Base-by-base conservation (phyloP, 495 filamentous ascomycete species). In the Talaromyces adpressus region DNA sequence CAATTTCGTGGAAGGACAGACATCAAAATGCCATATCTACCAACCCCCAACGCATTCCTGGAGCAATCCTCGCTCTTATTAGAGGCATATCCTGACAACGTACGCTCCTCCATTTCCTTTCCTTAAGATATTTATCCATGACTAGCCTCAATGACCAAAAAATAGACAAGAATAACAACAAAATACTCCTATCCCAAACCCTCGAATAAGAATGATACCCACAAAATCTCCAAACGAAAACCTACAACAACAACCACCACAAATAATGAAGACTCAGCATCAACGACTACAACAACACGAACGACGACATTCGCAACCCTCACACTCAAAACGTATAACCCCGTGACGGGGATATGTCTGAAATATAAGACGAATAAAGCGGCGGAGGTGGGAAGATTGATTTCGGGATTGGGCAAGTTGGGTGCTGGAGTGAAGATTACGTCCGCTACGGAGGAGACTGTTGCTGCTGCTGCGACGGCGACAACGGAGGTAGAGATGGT, bases 311-410 rank as follows among this genome's bases (percentile, higher is more conserved):
- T 86, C 66, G 91, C 89, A 64, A 82, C 80, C 25, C 85, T 98
- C 29, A 88, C 83, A 0, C 80, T 98, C 30, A 98, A 96, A 78
- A 96, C 93, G 16, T 98, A 85, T 80, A 92, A 97, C 74, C 91
- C 94, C 0, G 74, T 74, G 29, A 87, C 88, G 12, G 94, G 94
- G 66, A 84, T 85, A 56, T 87, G 88, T 61, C 84, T 98, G 36
- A 96, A 97, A 75, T 98, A 97, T 78, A 83, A 84, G 70, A 96
- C 94, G 18, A 86, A 89, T 73, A 96, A 95, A 69, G 88, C 87
- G n/a, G 90, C 91, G 18, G 93, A 97, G 73, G 93, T 98, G 4
- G 85, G 87, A 2, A 78, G 94, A 36, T 73, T 98, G 71, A 83
- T 98, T 49, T 85, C 85, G 36, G 85, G 84, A 47, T 69, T 98